Percentiles rank a stretch among this genome's conserved stretches.
Evolutionary conservation across 176 grass and related monocot species (phyloP).

Genomic region (Thinopyrum elongatum): DNA sequence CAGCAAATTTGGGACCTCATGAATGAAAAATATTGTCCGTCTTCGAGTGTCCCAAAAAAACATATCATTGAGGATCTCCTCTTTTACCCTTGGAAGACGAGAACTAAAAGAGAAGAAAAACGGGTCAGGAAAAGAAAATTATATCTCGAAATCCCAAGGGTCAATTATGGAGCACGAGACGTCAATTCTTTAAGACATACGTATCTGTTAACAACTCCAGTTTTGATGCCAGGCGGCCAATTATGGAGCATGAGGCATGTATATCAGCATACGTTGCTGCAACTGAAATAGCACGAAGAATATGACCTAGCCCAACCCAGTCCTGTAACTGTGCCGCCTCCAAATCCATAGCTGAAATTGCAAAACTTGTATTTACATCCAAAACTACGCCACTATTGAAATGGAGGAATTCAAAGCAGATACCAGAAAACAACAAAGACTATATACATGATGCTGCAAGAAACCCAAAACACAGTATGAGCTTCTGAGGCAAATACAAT

Average conservation of each 20-base stretch:
- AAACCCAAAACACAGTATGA: background rate
- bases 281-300: background rate
- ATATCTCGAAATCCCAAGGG: background rate
- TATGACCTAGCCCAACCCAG: background rate
- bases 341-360: background rate
- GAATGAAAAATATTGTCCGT: background rate
- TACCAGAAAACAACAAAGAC: background rate
- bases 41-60: background rate
- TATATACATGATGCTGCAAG: background rate
- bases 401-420: background rate
- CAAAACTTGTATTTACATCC: background rate
- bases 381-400: too few species aligned
- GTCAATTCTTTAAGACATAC: background rate
- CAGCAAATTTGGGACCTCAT: background rate
- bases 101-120: background rate
- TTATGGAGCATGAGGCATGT: background rate
- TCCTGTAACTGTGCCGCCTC: background rate
- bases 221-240: background rate
- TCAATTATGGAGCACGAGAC: background rate
- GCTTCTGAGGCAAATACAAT: too few species aligned
- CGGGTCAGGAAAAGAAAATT: background rate
- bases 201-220: background rate
- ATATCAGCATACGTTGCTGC: background rate
- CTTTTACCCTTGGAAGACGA: background rate
- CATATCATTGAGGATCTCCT: background rate